phyloP scores from a whole-genome alignment of 306 rosid species.

The Alnus glutinosa region DNA sequence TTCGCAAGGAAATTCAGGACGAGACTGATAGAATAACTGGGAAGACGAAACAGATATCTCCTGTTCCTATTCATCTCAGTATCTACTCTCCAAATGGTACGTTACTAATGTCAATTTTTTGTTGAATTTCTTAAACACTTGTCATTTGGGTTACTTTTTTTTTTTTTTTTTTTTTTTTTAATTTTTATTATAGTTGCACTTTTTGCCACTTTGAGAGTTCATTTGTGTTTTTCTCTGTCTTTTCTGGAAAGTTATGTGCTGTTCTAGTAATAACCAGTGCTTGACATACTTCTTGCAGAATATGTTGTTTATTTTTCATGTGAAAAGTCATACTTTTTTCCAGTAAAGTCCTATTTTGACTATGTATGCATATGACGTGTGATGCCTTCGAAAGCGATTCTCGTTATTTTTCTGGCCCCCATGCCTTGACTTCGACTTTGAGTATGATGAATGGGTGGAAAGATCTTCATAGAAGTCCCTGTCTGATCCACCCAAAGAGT shows the following conservation, averaged over 20 bases:
- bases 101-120: slow-evolving; percentile 20
- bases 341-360: neutral
- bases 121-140: neutral
- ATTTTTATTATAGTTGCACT: neutral
- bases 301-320: neutral
- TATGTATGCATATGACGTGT: neutral
- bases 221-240: neutral
- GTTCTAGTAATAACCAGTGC: neutral
- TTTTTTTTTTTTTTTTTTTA: neutral
- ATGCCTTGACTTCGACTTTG: no score
- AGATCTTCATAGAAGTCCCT: no score
- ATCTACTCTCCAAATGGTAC: slow-evolving; percentile 92
- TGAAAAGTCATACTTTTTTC: neutral
- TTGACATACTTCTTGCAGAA: neutral
- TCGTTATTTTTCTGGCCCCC: no score
- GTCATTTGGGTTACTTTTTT: neutral
- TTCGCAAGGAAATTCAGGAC: slow-evolving; percentile 89
- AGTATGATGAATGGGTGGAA: no score
- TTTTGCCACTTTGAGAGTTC: neutral
- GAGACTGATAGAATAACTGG: slow-evolving; percentile 95
- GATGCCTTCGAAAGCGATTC: neutral
- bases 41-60: slow-evolving; percentile 82
- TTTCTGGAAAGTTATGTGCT: neutral
- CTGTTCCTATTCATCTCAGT: slow-evolving; percentile 95
- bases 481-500: no score